Percentiles rank a stretch among this genome's conserved stretches.
phyloP scores from a whole-genome alignment of 2,329 filamentous ascomycete genomes.

The Beauveria sp. region DNA sequence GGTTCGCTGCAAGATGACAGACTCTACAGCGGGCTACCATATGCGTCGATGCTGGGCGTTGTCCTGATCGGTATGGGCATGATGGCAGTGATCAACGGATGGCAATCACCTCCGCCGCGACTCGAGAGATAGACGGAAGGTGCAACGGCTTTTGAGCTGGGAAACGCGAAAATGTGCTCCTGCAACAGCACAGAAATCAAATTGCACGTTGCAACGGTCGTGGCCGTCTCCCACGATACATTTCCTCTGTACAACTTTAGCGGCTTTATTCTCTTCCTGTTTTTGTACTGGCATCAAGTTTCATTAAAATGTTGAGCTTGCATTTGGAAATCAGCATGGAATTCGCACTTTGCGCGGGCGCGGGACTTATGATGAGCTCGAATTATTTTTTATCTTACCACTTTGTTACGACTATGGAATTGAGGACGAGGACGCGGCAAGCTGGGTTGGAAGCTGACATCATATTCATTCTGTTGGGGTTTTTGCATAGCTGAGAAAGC shows the following conservation, averaged over 20 bases:
- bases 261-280: slow-evolving; percentile 3
- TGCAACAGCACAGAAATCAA: slow-evolving; percentile 6
- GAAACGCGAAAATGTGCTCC: not conserved
- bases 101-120: slow-evolving; percentile 44
- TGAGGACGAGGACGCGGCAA: not conserved
- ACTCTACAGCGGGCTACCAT: slow-evolving; percentile 54
- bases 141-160: not conserved
- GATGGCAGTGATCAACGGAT: slow-evolving; percentile 82
- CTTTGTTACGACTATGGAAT: slow-evolving; percentile 8
- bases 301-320: slow-evolving; percentile 9
- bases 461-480: slow-evolving; percentile 8
- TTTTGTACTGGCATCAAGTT: slow-evolving; percentile 7
- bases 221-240: slow-evolving; percentile 8
- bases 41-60: slow-evolving; percentile 75
- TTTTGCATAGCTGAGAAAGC: slow-evolving; percentile 10
- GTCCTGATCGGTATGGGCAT: slow-evolving; percentile 74
- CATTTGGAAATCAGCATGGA: not conserved
- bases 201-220: slow-evolving; percentile 1
- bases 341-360: slow-evolving; percentile 8
- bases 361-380: slow-evolving; percentile 6
- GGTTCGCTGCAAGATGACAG: slow-evolving; percentile 35
- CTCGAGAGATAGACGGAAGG: slow-evolving; percentile 23
- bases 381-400: slow-evolving; percentile 8
- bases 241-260: slow-evolving; percentile 9
- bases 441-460: slow-evolving; percentile 1